Conservation (phyloP, 805 yeast species). For the Scheffersomyces lignosus region DNA sequence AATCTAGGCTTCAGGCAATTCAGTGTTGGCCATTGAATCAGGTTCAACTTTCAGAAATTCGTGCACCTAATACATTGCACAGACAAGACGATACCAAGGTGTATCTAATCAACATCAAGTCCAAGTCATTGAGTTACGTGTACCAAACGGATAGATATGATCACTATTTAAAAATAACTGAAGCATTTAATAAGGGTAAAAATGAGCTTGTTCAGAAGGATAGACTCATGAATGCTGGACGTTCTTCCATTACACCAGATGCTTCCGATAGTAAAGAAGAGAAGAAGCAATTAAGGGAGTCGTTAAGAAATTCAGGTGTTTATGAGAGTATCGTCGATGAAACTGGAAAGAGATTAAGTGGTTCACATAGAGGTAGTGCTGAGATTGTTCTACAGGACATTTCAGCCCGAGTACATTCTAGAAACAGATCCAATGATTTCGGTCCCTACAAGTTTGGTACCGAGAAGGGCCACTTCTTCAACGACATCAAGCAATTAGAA, state of each 20-base stretch:
- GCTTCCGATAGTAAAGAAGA: slow-evolving; percentile 29
- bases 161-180: slow-evolving; percentile 54
- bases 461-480: slow-evolving; percentile 35
- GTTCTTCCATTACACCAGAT: slow-evolving; percentile 9
- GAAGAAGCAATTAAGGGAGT: slow-evolving; percentile 38
- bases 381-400: slow-evolving; percentile 55
- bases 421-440: slow-evolving; percentile 54
- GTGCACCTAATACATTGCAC: slow-evolving; percentile 17
- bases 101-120: slow-evolving; percentile 47
- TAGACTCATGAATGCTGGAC: slow-evolving; percentile 19
- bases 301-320: slow-evolving; percentile 53
- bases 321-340: slow-evolving; percentile 30
- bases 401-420: slow-evolving; percentile 60
- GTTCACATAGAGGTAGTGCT: slow-evolving; percentile 29
- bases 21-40: slow-evolving; percentile 79
- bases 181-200: slow-evolving; percentile 60
- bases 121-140: slow-evolving; percentile 50
- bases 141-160: slow-evolving; percentile 62
- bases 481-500: slow-evolving; percentile 54
- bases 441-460: slow-evolving; percentile 11
- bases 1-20: slow-evolving; percentile 58
- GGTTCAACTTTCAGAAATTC: slow-evolving; percentile 46
- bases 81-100: slow-evolving; percentile 19
- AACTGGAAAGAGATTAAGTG: slow-evolving; percentile 24
- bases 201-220: slow-evolving; percentile 45